Evolutionary conservation across 495 filamentous ascomycete genomes (phyloP), one percentile per base, ranked within the genome.

Genomic region (Durotheca rogersii): DNA sequence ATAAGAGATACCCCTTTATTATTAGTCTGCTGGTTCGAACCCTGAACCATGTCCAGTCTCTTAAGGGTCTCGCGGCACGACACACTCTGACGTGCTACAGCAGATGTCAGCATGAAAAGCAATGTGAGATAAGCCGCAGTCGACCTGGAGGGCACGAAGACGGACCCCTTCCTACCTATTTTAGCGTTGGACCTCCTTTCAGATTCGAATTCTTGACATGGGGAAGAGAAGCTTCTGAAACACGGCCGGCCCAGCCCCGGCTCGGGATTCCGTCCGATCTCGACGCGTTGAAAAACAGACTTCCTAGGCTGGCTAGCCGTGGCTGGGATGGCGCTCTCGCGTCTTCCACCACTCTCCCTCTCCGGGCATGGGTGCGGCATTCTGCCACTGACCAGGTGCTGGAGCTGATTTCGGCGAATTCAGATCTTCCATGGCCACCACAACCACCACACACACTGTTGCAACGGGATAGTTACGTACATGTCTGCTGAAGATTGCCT

Each of bases 141-240:
- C 23, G 40, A 58, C 55, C 44, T 58, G 19, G 55, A 49, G 44
- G 50, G 39, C 16, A 16, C 35, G 50, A 59, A 50, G 36, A 47
- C 37, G 23, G 38, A 45, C 50, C 29, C 53, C 56, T 35, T 37
- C 56, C 50, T 59, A 53, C 45, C 25, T 43, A 59, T 54, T 51
- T 59, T 59, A 59, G 56, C 56, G 56, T 50, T 59, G 53, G 50
- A 51, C 35, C 50, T 31, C 56, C 54, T 58, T 52, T 56, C 54
- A 50, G 45, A 59, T 59, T 50, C 56, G 36, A 44, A 37, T 59
- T 59, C 56, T 59, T 35, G 41, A 53, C 56, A 59, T 53, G 56
- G 56, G 56, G 40, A 11, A 19, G 53, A 53, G 56, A 59, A 59
- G 56, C 56, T 49, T 59, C 50, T 59, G 56, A 59, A 59, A 59